Percentiles rank a stretch among this genome's conserved stretches.
Conservation (phyloP, 129 eudicot genomes). For the Flaveria brownii region DNA sequence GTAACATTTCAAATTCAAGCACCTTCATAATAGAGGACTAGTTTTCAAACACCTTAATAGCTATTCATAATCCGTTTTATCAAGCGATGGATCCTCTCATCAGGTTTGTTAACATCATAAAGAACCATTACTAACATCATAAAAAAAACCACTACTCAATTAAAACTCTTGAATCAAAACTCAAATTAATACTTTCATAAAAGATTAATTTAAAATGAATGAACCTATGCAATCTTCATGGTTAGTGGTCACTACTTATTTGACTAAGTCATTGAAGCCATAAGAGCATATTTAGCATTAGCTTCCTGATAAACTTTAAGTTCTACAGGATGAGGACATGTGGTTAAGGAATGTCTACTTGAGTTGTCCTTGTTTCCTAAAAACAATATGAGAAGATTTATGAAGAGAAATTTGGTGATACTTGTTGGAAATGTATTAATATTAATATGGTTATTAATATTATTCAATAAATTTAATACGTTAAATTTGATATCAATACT, state of each 20-base stretch:
- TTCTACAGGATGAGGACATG: constrained; percentile 73
- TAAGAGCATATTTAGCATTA: constrained; percentile 68
- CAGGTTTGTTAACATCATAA: constrained; percentile 76
- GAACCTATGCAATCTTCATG: constrained; percentile 63
- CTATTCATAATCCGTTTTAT: constrained; percentile 89
- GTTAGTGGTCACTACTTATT: constrained; percentile 63
- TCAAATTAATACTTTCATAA: constrained; percentile 5
- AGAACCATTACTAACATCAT: constrained; percentile 57
- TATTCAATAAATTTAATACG: no score
- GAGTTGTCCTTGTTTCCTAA: constrained; percentile 61
- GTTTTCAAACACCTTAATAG: constrained; percentile 74
- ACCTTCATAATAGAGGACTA: constrained; percentile 71
- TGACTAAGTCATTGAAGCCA: constrained; percentile 63
- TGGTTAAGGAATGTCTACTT: constrained; percentile 63
- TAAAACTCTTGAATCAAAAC: background rate
- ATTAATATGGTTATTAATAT: no score
- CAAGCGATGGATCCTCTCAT: constrained; percentile 70
- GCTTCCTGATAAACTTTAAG: constrained; percentile 63
- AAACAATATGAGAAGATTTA: constrained; percentile 11
- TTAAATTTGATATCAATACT: no score
- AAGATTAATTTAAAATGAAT: background rate
- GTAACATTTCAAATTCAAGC: constrained; percentile 8
- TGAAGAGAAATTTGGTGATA: background rate
- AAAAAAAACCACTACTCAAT: no score
- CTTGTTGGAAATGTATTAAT: no score